Conservation (phyloP, 1,139 yeast species). For the Saccharomycopsis crataegensis region DNA sequence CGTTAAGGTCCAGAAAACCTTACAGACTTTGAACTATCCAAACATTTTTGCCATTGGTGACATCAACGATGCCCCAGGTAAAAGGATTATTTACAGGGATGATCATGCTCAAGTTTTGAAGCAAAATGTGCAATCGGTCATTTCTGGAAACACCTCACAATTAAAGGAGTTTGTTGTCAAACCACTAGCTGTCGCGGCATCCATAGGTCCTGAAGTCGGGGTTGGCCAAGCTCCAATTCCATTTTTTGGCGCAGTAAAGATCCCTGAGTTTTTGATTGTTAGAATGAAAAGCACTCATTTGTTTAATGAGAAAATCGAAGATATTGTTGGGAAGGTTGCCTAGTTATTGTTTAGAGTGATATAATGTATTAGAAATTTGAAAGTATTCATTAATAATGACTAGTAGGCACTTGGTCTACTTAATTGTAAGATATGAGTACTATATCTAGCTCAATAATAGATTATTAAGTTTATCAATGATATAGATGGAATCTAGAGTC, state of each 20-base stretch:
- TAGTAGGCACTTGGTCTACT: too few relatives aligned
- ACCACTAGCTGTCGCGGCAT: not conserved
- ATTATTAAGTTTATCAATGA: too few relatives aligned
- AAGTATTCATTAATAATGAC: too few relatives aligned
- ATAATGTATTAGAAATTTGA: too few relatives aligned
- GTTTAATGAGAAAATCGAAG: not conserved
- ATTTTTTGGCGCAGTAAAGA: not conserved
- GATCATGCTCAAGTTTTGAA: slow-evolving; percentile 12
- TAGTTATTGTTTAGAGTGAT: too few relatives aligned
- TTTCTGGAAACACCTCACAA: not conserved
- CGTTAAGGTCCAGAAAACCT: slow-evolving; percentile 15
- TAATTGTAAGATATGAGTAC: too few relatives aligned
- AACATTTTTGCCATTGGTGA: slow-evolving; percentile 24
- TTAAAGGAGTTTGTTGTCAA: not conserved
- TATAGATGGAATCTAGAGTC: too few relatives aligned
- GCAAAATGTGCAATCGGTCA: slow-evolving; percentile 11
- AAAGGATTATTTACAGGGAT: slow-evolving; percentile 13
- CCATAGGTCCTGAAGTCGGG: slow-evolving; percentile 1
- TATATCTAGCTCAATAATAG: too few relatives aligned
- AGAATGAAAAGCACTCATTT: not conserved
- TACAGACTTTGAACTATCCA: slow-evolving; percentile 3
- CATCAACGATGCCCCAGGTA: slow-evolving; percentile 15
- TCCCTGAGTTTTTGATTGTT: slow-evolving; percentile 1
- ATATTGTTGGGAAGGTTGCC: not conserved
- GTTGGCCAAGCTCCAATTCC: slow-evolving; percentile 4